Evolutionary conservation across 345 rosid genomes (phyloP).

Genomic region (Lumnitzera racemosa): DNA sequence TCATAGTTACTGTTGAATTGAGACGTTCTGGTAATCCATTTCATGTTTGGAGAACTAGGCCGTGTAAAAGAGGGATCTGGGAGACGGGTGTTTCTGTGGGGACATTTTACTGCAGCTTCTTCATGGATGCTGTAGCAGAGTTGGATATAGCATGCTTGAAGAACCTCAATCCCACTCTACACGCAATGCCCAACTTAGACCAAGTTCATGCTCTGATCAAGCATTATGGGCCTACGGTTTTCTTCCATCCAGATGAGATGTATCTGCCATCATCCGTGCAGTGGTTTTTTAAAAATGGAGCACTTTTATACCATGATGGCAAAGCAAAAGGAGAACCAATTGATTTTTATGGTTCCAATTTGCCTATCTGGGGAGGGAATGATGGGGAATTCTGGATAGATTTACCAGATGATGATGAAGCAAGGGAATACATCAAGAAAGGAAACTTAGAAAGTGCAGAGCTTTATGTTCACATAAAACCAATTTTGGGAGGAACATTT

Average conservation of each 20-base stretch:
- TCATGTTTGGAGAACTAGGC: constrained; percentile 58
- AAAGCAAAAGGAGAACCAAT: constrained; percentile 39
- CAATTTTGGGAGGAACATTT: constrained; percentile 82
- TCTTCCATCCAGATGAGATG: constrained; percentile 81
- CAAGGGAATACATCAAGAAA: constrained; percentile 34
- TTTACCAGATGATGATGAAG: constrained; percentile 53
- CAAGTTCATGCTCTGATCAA: constrained; percentile 62
- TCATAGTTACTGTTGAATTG: constrained; percentile 30
- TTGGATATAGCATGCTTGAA: constrained; percentile 63
- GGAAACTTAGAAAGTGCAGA: constrained; percentile 71
- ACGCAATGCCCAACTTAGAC: constrained; percentile 76
- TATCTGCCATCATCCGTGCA: constrained; percentile 83
- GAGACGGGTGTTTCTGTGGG: constrained; percentile 76
- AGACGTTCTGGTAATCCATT: constrained; percentile 27
- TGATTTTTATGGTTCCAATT: constrained; percentile 45
- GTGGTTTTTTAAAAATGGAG: constrained; percentile 91
- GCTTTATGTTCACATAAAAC: constrained; percentile 85
- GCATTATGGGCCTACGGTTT: constrained; percentile 78
- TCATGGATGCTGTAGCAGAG: constrained; percentile 26
- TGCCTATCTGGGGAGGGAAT: constrained; percentile 66
- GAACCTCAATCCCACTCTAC: constrained; percentile 46
- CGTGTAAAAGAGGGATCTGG: constrained; percentile 65
- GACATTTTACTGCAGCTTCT: constrained; percentile 60
- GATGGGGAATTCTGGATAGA: constrained; percentile 80
- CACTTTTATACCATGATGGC: constrained; percentile 46